Conservation (phyloP, 495 filamentous ascomycete species). For the Daldinia caldariorum region DNA sequence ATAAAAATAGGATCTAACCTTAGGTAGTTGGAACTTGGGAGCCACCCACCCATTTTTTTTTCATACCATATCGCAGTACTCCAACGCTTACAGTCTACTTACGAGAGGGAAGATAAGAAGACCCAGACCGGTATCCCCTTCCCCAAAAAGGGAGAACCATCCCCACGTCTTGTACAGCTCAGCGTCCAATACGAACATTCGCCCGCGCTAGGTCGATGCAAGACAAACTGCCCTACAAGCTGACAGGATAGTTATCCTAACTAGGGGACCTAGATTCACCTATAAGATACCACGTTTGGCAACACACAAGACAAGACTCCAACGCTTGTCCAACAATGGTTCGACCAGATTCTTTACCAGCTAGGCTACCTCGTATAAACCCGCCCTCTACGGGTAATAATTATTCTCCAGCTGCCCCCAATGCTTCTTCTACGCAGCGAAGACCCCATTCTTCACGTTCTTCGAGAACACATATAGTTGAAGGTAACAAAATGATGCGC, state of each 20-base stretch:
- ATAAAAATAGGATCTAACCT: slow-evolving; percentile 27
- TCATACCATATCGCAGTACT: slow-evolving; percentile 24
- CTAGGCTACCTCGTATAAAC: slow-evolving; percentile 39
- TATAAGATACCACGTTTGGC: slow-evolving; percentile 26
- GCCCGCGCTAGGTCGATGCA: slow-evolving; percentile 39
- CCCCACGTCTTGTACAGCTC: slow-evolving; percentile 30
- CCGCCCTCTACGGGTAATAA: slow-evolving; percentile 9
- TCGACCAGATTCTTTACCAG: slow-evolving; percentile 37
- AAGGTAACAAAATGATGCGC: slow-evolving; percentile 51
- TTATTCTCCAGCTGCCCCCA: slow-evolving; percentile 21
- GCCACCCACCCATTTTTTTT: slow-evolving; percentile 24
- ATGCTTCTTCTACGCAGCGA: slow-evolving; percentile 53
- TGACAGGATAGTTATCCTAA: slow-evolving; percentile 30
- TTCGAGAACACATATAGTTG: slow-evolving; percentile 54
- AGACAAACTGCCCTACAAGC: slow-evolving; percentile 13
- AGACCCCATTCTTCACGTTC: slow-evolving; percentile 51
- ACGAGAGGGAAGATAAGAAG: slow-evolving; percentile 32
- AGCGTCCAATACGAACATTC: slow-evolving; percentile 32
- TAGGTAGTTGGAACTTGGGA: slow-evolving; percentile 20
- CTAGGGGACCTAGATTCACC: slow-evolving; percentile 19
- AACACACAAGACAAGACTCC: slow-evolving; percentile 26
- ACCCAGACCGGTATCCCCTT: slow-evolving; percentile 26
- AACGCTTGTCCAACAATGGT: slow-evolving; percentile 33
- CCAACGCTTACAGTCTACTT: slow-evolving; percentile 11
- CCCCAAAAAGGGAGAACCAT: slow-evolving; percentile 23